Evolutionary conservation across 208 protist genomes (phyloP), one percentile per base, ranked within the genome.

Genomic region (Tritrichomonas foetus): DNA sequence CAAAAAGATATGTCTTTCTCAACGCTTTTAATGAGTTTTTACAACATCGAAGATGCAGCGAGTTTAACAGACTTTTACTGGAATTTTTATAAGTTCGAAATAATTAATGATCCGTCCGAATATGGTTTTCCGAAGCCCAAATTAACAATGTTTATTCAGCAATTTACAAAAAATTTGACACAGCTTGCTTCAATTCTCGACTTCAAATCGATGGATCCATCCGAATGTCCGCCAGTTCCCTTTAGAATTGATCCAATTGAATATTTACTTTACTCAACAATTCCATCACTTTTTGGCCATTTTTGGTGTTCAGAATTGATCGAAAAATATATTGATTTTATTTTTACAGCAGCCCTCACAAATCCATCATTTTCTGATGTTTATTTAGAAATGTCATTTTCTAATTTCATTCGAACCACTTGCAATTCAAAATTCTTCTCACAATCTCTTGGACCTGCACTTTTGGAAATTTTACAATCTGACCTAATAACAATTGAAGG

Each of bases 281-380:
- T 82, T 11, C 74, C 74, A 20, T 82, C 74, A 30, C 25, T 82
- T 2, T 82, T 82, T 27, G 74, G 74, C 3, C 41, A 82, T 27
- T 82, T 30, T 50, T 82, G 74, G 74, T 82, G 33, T 30, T 82
- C 74, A 14, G 74, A 82, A 82, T 49, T 82, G 0, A 39, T 39
- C 30, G 74, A 82, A 50, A n/a, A 30, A 53, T 82, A 82, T 27
- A 82, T 82, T 50, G 74, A 82, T 50, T 82, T 82, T 82, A 25
- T 82, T n/a, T 82, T 82, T 50, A 82, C 33, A 25, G 14, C 41
- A 30, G 39, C 33, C 1, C 30, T 82, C 16, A 30, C 41, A 9
- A 82, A 82, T 27, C 74, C 41, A 0, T 50, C 74, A 39, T 82
- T 82, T 50, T 53, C 74, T 50, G 11, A 16, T 27, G 14, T 9